These are phyloP conservation scores for Botryotinia globosa DNA, from an alignment of 2,329 filamentous ascomycete species.

Conservation along the genomic window DNA sequence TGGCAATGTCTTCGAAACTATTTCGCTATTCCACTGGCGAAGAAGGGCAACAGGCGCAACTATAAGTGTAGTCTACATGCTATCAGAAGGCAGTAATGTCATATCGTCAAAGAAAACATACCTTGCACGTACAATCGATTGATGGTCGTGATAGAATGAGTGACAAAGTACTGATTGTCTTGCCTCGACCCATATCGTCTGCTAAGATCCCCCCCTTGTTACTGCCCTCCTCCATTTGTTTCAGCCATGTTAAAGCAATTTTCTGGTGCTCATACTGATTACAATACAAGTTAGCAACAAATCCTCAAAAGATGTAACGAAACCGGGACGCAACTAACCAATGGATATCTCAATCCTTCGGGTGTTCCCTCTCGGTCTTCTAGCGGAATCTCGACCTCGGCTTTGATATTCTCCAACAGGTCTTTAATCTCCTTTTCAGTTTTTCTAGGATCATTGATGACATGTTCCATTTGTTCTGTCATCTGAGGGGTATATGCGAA, in stretches of 20 bases:
- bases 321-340: conserved; percentile 41
- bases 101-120: conserved; percentile 21
- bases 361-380: conserved; percentile 68
- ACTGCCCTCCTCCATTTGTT: conserved; percentile 66
- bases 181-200: conserved; percentile 81
- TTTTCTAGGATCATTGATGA: conserved; percentile 46
- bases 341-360: conserved; percentile 59
- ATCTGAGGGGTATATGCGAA: conserved; percentile 36
- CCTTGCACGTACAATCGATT: conserved; percentile 43
- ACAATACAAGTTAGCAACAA: conserved; percentile 21
- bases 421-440: conserved; percentile 66
- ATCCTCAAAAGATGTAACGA: not conserved
- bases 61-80: conserved; percentile 69
- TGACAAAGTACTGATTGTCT: conserved; percentile 79
- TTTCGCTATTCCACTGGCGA: conserved; percentile 82
- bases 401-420: conserved; percentile 68
- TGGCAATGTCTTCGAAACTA: conserved; percentile 63
- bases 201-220: conserved; percentile 75
- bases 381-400: conserved; percentile 62
- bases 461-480: conserved; percentile 28
- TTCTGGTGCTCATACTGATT: conserved; percentile 72
- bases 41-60: conserved; percentile 77
- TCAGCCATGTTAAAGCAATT: conserved; percentile 73
- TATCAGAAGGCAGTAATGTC: conserved; percentile 19
- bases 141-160: conserved; percentile 59